These are phyloP conservation scores for Cryptococcus deneoformans DNA, from an alignment of 1,284 basidiomycete genomes.

Conservation along the genomic window DNA sequence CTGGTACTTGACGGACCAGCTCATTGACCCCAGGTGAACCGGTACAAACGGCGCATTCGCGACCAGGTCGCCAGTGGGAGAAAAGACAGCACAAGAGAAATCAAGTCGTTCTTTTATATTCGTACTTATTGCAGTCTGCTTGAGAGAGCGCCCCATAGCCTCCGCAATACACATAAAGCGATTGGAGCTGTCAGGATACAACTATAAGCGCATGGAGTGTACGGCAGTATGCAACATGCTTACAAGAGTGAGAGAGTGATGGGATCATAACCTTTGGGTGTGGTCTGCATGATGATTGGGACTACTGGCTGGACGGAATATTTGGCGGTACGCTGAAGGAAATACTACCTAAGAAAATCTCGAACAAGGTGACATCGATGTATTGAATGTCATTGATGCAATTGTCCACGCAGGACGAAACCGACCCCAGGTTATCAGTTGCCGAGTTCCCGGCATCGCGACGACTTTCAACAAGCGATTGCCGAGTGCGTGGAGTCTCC, in stretches of 20 bases:
- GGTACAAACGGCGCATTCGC: constrained; percentile 56
- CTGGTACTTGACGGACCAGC: constrained; percentile 47
- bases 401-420: too few species aligned
- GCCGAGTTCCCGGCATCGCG: background rate
- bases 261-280: constrained; percentile 24
- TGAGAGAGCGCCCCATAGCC: constrained; percentile 54
- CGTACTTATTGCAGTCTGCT: constrained; percentile 52
- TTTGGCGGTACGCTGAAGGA: too few species aligned
- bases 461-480: background rate
- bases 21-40: constrained; percentile 53
- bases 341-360: too few species aligned
- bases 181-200: constrained; percentile 19
- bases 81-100: constrained; percentile 54
- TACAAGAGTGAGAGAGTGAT: constrained; percentile 37
- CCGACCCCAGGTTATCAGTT: background rate
- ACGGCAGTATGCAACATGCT: constrained; percentile 3
- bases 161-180: constrained; percentile 50
- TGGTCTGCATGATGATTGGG: background rate
- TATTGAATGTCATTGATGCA: too few species aligned
- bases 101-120: constrained; percentile 49
- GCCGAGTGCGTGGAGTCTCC: too few species aligned
- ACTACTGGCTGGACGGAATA: too few species aligned
- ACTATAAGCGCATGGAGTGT: background rate
- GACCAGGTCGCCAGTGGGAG: constrained; percentile 51
- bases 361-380: too few species aligned